Base-by-base conservation (phyloP, 2,329 filamentous ascomycete species). In the Volutella citrinella region DNA sequence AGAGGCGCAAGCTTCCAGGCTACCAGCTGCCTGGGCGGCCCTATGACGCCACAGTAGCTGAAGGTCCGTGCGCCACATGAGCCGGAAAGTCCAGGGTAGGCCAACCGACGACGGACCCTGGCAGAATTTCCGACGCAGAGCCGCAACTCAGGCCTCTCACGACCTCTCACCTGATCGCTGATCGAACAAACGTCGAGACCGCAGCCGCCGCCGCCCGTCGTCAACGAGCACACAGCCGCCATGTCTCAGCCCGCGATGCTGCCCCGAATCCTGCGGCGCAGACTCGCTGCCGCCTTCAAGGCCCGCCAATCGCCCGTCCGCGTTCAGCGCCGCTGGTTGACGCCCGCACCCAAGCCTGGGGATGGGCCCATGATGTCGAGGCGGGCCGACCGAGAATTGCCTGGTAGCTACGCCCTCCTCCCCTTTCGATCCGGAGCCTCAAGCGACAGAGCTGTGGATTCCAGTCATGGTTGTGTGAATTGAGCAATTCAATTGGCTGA, bases 291-390 rank as follows among this genome's bases (percentile, higher is more conserved):
- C 18, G 50, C 46, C n/a, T 38, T 55, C 30, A 46, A 41, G 32
- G 29, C 49, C 18, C 40, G 46, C 21, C 40, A 38, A 18, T 40
- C 36, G 19, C 25, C 24, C 18, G 37, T 36, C 10, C 39, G 41
- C 28, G 43, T 45, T 19, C 66, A 71, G 46, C 63, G 74, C 45
- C 68, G 70, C 47, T 66, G 63, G 45, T 56, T 76, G 36, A 67
- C 76, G 34, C 64, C 74, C 10, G 72, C 79, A 16, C 79, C 79
- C 5, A 75, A 70, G 49, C 64, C 65, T 11, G 77, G 78, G 41
- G 74, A 78, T 55, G 78, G 76, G 17, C 80, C 80, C 33, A 61
- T 85, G 48, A 76, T 84, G 73, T 72, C 78, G 54, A 70, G 82
- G 47, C 69, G 79, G 41, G 64, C 78, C 22, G 79, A 86, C 56